Percentiles rank a stretch among this genome's conserved stretches.
Conservation (phyloP, 257 asterid species). For the Nicotiana attenuata region DNA sequence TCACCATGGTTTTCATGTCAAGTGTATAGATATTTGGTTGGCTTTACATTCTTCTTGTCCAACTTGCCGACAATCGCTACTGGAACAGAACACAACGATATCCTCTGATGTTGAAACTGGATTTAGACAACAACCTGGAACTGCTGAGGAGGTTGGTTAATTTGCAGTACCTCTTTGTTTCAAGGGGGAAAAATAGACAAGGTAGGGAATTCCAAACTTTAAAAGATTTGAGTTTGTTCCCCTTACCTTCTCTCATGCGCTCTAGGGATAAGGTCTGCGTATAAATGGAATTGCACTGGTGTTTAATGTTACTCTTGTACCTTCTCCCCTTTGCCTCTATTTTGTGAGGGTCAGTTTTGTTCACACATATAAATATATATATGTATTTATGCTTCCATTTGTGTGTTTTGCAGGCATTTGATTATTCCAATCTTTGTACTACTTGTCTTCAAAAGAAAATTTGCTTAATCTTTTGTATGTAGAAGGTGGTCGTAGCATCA, state of each 20-base stretch:
- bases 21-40: slow-evolving; percentile 70
- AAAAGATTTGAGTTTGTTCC: neutral
- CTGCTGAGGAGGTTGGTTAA: no score
- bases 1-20: slow-evolving; percentile 65
- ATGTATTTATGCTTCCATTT: no score
- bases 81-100: slow-evolving; percentile 20
- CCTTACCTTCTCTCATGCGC: no score
- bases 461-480: neutral
- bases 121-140: no score
- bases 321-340: no score
- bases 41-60: slow-evolving; percentile 74
- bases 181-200: no score
- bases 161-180: no score
- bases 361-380: neutral
- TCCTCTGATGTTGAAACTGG: slow-evolving; percentile 10
- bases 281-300: no score
- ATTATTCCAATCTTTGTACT: neutral
- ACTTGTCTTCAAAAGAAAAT: neutral
- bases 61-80: slow-evolving; percentile 63
- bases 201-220: neutral
- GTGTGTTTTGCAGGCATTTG: no score
- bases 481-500: neutral
- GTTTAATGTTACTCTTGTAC: no score
- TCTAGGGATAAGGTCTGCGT: no score
- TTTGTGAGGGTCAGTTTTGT: neutral